A percentile compares a stretch with the other conserved stretches of the same genome.
These are phyloP conservation scores for Petunia secreta DNA, from an alignment of 257 asterid species.

Conservation along the genomic window DNA sequence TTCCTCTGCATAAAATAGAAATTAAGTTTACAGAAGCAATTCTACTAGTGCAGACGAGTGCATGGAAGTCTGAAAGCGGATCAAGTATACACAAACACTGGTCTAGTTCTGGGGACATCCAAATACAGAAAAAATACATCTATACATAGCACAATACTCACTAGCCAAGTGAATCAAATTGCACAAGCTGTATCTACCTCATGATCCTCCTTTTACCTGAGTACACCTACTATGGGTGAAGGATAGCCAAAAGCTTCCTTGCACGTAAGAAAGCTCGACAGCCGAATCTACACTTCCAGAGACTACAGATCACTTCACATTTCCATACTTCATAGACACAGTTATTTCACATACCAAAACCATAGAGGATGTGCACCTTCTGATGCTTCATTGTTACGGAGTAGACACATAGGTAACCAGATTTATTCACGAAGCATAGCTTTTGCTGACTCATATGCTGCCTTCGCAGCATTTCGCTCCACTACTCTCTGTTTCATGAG, in stretches of 20 bases:
- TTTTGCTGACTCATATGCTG: conserved; percentile 47
- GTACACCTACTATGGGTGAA: neutral
- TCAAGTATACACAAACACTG: neutral
- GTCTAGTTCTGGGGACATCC: neutral
- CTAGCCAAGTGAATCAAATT: neutral
- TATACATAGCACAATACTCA: neutral
- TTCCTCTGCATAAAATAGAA: conserved; percentile 2
- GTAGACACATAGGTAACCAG: neutral
- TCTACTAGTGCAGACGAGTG: neutral
- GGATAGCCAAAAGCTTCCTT: neutral
- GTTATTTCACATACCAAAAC: neutral
- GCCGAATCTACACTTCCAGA: neutral
- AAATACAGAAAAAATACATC: neutral
- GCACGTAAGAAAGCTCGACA: neutral
- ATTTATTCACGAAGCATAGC: conserved; percentile 38
- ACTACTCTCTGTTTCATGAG: conserved; percentile 39
- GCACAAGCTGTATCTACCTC: neutral
- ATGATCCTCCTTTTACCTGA: neutral
- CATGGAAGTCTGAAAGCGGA: neutral
- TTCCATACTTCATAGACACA: neutral
- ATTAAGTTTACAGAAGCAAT: neutral
- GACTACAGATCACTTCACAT: neutral
- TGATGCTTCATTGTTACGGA: neutral
- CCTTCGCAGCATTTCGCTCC: conserved; percentile 44
- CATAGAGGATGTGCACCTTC: neutral